Percentiles rank a stretch among this genome's conserved stretches.
phyloP scores from a whole-genome alignment of 2,329 filamentous ascomycete species.

The Alternaria brassicicola region DNA sequence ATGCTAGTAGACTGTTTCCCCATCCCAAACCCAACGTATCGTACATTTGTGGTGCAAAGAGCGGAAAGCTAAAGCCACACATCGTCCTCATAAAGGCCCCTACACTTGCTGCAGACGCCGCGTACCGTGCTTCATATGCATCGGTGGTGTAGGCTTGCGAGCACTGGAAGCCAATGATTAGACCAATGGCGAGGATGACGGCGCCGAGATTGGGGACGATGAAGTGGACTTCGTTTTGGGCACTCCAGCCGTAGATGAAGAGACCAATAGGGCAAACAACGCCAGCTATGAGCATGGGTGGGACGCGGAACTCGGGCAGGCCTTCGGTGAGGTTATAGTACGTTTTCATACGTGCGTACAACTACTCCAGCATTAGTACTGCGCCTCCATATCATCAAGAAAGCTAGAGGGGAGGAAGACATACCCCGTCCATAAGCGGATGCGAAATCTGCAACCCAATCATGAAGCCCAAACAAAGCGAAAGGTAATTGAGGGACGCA shows the following conservation, averaged over 20 bases:
- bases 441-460: slow-evolving; percentile 50
- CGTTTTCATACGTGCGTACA: slow-evolving; percentile 34
- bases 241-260: slow-evolving; percentile 62
- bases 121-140: slow-evolving; percentile 58
- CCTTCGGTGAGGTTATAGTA: slow-evolving; percentile 37
- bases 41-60: slow-evolving; percentile 66
- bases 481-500: slow-evolving; percentile 68
- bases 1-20: slow-evolving; percentile 62
- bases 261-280: slow-evolving; percentile 57
- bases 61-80: slow-evolving; percentile 62
- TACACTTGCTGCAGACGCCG: slow-evolving; percentile 62
- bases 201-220: slow-evolving; percentile 62
- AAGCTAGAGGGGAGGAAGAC: neutral
- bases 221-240: slow-evolving; percentile 61
- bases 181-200: slow-evolving; percentile 53
- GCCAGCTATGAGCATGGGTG: slow-evolving; percentile 62
- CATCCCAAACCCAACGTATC: slow-evolving; percentile 62
- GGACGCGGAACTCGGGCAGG: slow-evolving; percentile 54
- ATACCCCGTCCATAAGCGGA: slow-evolving; percentile 53
- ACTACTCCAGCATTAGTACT: slow-evolving; percentile 9
- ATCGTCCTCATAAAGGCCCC: slow-evolving; percentile 63
- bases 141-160: slow-evolving; percentile 70
- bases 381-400: neutral
- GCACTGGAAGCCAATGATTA: slow-evolving; percentile 63
- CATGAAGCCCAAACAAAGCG: slow-evolving; percentile 66